phyloP scores from a whole-genome alignment of 352 stramenopile genomes.

The Globisporangium carolinianum region DNA sequence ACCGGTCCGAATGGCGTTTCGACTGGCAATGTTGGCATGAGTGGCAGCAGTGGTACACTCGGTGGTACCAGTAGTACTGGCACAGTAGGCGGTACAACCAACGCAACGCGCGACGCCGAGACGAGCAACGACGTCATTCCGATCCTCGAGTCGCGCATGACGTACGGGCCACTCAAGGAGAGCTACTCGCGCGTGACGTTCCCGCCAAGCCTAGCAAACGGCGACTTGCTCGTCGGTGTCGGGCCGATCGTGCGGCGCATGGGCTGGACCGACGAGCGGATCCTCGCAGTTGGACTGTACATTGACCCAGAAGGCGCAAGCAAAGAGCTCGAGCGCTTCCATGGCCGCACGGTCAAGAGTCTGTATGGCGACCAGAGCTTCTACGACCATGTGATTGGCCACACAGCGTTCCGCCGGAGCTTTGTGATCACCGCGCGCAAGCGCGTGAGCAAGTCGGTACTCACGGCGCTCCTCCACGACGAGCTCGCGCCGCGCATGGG shows the following conservation, averaged over 20 bases:
- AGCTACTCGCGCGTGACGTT: conserved; percentile 75
- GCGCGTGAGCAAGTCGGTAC: conserved; percentile 64
- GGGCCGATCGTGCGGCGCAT: conserved; percentile 69
- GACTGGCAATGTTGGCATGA: conserved; percentile 10
- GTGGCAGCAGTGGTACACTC: conserved; percentile 1
- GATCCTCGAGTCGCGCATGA: conserved; percentile 57
- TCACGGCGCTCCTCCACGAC: conserved; percentile 57
- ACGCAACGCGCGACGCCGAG: neutral
- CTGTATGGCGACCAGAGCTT: conserved; percentile 70
- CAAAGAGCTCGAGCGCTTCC: conserved; percentile 49
- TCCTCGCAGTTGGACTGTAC: conserved; percentile 72
- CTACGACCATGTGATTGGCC: conserved; percentile 55
- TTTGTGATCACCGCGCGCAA: conserved; percentile 78
- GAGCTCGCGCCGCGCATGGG: conserved; percentile 68
- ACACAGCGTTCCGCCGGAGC: conserved; percentile 59
- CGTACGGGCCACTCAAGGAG: conserved; percentile 64
- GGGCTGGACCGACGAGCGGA: conserved; percentile 79
- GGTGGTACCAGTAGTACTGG: no score
- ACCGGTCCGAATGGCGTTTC: neutral
- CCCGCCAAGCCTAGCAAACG: conserved; percentile 63
- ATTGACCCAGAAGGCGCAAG: conserved; percentile 57
- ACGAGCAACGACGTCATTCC: conserved; percentile 30
- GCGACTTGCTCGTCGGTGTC: conserved; percentile 67
- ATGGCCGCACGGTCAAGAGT: conserved; percentile 44
- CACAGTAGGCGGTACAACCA: no score